These are phyloP conservation scores for Puccinia polysora DNA, from an alignment of 1,284 basidiomycete species.

Conservation along the genomic window DNA sequence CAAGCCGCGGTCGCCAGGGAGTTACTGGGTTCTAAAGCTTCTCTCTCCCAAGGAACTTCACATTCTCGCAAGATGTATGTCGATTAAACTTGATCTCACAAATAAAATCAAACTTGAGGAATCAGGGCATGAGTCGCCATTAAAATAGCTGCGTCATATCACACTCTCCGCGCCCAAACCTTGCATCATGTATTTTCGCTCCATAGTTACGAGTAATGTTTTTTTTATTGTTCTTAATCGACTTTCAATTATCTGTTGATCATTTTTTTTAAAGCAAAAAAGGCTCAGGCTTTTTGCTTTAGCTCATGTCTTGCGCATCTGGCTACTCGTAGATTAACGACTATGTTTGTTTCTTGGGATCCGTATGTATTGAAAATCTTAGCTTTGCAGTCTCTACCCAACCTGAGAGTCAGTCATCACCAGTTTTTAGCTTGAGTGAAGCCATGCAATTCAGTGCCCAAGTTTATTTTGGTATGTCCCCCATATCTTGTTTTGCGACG, in stretches of 20 bases:
- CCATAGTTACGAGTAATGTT: too few relatives aligned
- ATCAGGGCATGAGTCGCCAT: conserved; percentile 2
- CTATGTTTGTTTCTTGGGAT: conserved; percentile 1
- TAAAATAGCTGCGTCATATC: background rate
- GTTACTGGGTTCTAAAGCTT: background rate
- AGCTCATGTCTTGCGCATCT: background rate
- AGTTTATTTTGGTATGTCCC: conserved; percentile 60
- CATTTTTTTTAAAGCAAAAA: too few relatives aligned
- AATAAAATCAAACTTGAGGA: background rate
- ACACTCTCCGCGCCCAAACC: background rate
- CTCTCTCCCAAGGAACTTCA: background rate
- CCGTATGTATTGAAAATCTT: background rate
- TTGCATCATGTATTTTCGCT: background rate
- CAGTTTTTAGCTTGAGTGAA: conserved; percentile 37
- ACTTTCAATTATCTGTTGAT: too few relatives aligned
- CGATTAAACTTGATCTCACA: conserved; percentile 32
- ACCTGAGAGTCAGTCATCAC: conserved; percentile 6
- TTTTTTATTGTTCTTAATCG: too few relatives aligned
- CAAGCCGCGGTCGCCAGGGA: background rate
- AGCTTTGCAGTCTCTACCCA: background rate
- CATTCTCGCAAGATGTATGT: conserved; percentile 41
- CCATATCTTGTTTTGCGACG: background rate
- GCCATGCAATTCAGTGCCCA: conserved; percentile 56
- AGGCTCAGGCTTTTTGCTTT: background rate
- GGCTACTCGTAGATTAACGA: background rate